Conservation (phyloP, 208 protist species). For the Blechomonas ayalai region DNA sequence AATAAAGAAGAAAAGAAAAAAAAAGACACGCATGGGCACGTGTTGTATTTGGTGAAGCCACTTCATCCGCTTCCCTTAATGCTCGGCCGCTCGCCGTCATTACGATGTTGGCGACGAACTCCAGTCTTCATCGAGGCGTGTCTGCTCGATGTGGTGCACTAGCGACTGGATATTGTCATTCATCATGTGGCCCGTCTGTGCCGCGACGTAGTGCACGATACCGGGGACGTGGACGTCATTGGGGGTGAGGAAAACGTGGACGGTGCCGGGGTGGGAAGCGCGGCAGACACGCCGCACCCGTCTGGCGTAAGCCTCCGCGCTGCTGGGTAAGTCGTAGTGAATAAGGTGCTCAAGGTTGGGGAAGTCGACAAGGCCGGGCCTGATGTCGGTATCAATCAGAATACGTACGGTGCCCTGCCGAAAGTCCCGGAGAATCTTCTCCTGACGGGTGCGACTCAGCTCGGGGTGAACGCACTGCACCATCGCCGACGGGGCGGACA, state of each 20-base stretch:
- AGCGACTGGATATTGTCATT: slow-evolving; percentile 16
- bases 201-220: slow-evolving; percentile 50
- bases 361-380: slow-evolving; percentile 92
- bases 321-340: slow-evolving; percentile 93
- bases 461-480: slow-evolving; percentile 91
- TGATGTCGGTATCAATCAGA: slow-evolving; percentile 95
- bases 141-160: slow-evolving; percentile 10
- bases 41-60: too few species aligned
- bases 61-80: background rate
- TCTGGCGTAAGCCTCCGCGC: slow-evolving; percentile 97
- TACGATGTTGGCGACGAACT: slow-evolving; percentile 3
- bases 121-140: slow-evolving; percentile 30
- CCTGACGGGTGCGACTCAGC: slow-evolving; percentile 55
- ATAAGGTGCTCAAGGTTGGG: slow-evolving; percentile 93
- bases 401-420: slow-evolving; percentile 74
- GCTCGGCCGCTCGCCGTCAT: background rate
- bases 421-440: slow-evolving; percentile 69
- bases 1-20: too few species aligned
- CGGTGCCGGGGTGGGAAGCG: slow-evolving; percentile 88
- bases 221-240: slow-evolving; percentile 46
- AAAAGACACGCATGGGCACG: too few species aligned
- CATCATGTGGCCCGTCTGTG: slow-evolving; percentile 28
- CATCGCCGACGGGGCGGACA: slow-evolving; percentile 45
- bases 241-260: slow-evolving; percentile 90
- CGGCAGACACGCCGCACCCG: slow-evolving; percentile 97